These are phyloP conservation scores for Dothideomycetes sp. DNA, from an alignment of 2,329 filamentous ascomycete genomes.

Conservation along the genomic window DNA sequence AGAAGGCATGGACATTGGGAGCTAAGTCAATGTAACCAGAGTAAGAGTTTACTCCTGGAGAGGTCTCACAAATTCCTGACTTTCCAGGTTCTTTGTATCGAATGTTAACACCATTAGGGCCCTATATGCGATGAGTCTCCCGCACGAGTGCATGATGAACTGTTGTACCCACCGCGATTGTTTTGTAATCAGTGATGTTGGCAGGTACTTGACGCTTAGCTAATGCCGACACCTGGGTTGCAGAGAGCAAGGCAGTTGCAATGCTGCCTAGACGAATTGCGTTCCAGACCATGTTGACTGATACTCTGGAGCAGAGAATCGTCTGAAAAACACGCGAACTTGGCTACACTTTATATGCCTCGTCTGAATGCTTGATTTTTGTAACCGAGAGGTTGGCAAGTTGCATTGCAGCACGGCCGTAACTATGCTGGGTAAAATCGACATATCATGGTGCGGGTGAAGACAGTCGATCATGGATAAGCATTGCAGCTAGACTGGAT, in stretches of 20 bases:
- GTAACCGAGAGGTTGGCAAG: too few species aligned
- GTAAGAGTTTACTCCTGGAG: constrained; percentile 43
- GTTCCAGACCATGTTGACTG: too few species aligned
- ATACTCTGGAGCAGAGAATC: too few species aligned
- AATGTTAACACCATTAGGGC: constrained; percentile 37
- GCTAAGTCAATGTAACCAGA: constrained; percentile 31
- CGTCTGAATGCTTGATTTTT: too few species aligned
- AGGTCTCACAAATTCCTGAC: constrained; percentile 42
- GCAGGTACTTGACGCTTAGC: constrained; percentile 23
- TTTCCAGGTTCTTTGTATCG: constrained; percentile 45
- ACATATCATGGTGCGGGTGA: too few species aligned
- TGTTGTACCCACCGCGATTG: constrained; percentile 22
- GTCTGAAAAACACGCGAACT: too few species aligned
- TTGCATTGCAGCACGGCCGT: too few species aligned
- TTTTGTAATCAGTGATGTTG: constrained; percentile 36
- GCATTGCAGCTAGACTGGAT: too few species aligned
- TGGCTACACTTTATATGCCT: too few species aligned
- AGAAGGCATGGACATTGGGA: constrained; percentile 39
- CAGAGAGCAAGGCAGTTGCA: constrained; percentile 1
- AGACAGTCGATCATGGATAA: too few species aligned
- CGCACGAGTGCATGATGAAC: neutral
- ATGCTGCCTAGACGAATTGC: constrained; percentile 6
- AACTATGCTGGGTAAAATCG: too few species aligned
- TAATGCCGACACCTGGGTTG: constrained; percentile 1
- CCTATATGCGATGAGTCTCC: neutral